phyloP scores from a whole-genome alignment of 441 rosid genomes.

The Populus hybrid region DNA sequence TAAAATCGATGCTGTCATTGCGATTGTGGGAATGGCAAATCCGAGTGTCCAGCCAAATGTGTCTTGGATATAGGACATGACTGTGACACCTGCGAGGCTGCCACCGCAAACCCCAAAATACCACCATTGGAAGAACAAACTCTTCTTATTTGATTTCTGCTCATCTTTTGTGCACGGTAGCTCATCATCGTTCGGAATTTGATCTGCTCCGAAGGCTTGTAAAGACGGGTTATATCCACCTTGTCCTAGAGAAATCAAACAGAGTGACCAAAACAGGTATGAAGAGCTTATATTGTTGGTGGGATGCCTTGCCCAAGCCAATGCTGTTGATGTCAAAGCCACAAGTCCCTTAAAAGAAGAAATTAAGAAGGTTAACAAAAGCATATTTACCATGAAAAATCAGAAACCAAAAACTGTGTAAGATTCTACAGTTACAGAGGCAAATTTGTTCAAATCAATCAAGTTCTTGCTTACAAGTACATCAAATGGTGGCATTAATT shows the following conservation, averaged over 20 bases:
- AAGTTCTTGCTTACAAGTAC: not conserved
- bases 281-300: constrained; percentile 38
- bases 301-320: constrained; percentile 53
- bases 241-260: constrained; percentile 72
- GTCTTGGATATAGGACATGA: constrained; percentile 90
- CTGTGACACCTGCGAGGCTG: constrained; percentile 78
- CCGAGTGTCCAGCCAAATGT: constrained; percentile 90
- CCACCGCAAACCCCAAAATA: constrained; percentile 86
- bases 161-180: constrained; percentile 44
- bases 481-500: not conserved
- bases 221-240: constrained; percentile 88
- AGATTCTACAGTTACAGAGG: not conserved
- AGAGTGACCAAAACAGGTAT: constrained; percentile 69
- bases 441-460: not conserved
- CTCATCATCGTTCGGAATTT: constrained; percentile 55
- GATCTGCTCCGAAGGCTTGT: constrained; percentile 94
- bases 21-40: constrained; percentile 73
- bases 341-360: constrained; percentile 57
- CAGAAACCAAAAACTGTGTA: not conserved
- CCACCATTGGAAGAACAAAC: constrained; percentile 82
- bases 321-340: constrained; percentile 82
- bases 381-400: not conserved
- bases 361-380: not conserved
- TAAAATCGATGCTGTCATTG: constrained; percentile 47
- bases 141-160: constrained; percentile 44